Conservation (phyloP, 140 eudicot genomes). For the Bidens hawaiensis region DNA sequence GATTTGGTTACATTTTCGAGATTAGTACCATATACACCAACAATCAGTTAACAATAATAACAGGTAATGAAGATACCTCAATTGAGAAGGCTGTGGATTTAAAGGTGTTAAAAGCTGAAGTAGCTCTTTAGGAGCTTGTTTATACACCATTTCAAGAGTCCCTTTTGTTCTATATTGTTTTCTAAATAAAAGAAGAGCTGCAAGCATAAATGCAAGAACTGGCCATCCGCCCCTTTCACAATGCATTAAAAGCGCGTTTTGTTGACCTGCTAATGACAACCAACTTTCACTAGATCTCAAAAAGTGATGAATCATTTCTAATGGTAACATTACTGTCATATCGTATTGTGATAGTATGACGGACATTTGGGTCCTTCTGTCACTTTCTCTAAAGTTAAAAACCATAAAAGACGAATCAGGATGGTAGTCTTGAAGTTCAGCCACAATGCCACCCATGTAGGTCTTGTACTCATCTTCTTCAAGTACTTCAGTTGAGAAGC, state of each 20-base stretch:
- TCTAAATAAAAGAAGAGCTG: too few species aligned
- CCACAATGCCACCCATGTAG: constrained; percentile 73
- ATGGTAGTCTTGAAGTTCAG: constrained; percentile 77
- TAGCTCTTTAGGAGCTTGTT: constrained; percentile 92
- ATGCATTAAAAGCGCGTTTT: too few species aligned
- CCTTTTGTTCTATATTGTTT: too few species aligned
- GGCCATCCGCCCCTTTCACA: too few species aligned
- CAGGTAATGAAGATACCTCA: constrained; percentile 92
- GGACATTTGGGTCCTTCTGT: constrained; percentile 64
- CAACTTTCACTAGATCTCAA: constrained; percentile 92
- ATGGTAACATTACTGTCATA: constrained; percentile 80
- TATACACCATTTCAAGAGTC: too few species aligned
- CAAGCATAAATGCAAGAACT: too few species aligned
- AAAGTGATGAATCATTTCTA: constrained; percentile 95
- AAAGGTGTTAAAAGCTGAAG: constrained; percentile 72
- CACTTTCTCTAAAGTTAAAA: too few species aligned
- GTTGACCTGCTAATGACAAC: too few species aligned
- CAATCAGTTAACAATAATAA: too few species aligned
- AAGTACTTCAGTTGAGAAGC: constrained; percentile 60
- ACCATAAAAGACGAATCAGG: too few species aligned
- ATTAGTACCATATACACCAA: too few species aligned
- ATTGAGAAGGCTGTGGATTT: constrained; percentile 89
- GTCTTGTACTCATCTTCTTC: constrained; percentile 66
- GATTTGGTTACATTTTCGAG: too few species aligned
- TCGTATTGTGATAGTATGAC: constrained; percentile 72